phyloP scores from a whole-genome alignment of 495 filamentous ascomycete genomes.

The Acidiella bohemica region DNA sequence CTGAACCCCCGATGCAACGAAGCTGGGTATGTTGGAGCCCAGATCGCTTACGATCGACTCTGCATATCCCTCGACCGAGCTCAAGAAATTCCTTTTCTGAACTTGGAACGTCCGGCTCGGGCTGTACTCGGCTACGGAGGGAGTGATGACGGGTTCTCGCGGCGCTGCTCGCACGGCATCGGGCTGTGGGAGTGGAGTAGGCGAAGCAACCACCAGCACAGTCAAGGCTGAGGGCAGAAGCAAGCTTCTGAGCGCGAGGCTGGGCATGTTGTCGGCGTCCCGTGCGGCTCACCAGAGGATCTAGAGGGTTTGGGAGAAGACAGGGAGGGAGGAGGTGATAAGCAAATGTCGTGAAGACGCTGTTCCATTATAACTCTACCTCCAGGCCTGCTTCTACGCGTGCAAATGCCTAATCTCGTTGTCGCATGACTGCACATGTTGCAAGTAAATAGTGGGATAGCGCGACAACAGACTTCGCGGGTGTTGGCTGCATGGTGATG shows the following conservation, averaged over 20 bases:
- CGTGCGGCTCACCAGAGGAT: too few relatives aligned
- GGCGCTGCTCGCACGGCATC: constrained; percentile 14
- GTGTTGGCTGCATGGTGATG: too few relatives aligned
- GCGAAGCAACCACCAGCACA: constrained; percentile 7
- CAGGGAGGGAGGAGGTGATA: too few relatives aligned
- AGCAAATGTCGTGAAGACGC: too few relatives aligned
- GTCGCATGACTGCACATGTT: too few relatives aligned
- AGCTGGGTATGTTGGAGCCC: constrained; percentile 43
- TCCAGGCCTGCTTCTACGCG: too few relatives aligned
- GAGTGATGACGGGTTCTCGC: constrained; percentile 37
- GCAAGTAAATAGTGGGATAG: too few relatives aligned
- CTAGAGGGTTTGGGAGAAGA: too few relatives aligned
- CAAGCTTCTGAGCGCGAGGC: constrained; percentile 3
- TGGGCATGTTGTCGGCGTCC: constrained; percentile 14
- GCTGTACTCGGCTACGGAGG: constrained; percentile 29
- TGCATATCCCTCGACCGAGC: constrained; percentile 35
- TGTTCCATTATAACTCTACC: too few relatives aligned
- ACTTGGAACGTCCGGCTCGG: constrained; percentile 28
- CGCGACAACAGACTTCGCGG: too few relatives aligned
- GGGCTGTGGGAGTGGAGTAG: constrained; percentile 5
- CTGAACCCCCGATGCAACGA: constrained; percentile 48
- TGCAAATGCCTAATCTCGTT: too few relatives aligned
- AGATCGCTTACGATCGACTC: constrained; percentile 30
- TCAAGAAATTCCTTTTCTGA: constrained; percentile 34
- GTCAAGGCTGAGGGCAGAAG: constrained; percentile 10